These are phyloP conservation scores for Trichomonas gallinae DNA, from an alignment of 208 protist genomes.

Conservation along the genomic window DNA sequence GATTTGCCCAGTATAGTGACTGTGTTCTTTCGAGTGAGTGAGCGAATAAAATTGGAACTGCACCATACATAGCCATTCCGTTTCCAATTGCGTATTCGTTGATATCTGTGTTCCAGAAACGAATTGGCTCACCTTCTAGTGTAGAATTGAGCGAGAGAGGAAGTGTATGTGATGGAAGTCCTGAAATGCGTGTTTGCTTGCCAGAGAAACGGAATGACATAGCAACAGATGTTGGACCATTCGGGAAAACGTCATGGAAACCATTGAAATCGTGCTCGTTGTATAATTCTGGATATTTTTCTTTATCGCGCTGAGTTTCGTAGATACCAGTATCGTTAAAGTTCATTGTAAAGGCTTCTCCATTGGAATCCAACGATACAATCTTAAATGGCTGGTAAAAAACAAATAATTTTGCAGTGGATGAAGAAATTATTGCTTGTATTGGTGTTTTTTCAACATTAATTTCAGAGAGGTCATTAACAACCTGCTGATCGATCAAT, in stretches of 20 bases:
- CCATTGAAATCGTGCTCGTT: not conserved
- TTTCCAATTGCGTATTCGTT: not conserved
- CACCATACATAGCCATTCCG: not conserved
- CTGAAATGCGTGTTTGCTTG: not conserved
- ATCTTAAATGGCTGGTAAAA: not conserved
- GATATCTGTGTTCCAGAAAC: not conserved
- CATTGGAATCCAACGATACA: not conserved
- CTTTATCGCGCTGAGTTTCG: not conserved
- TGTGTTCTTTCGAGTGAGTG: not conserved
- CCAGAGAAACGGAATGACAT: not conserved
- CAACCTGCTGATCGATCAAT: not conserved
- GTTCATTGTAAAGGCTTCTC: not conserved
- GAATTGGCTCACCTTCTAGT: not conserved
- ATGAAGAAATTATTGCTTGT: not conserved
- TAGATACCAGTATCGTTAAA: not conserved
- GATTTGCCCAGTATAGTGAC: not conserved
- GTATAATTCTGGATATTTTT: not conserved
- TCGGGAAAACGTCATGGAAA: not conserved
- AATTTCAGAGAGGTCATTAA: not conserved
- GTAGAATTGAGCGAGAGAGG: not conserved
- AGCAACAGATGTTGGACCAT: slow-evolving; percentile 8
- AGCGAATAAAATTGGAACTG: not conserved
- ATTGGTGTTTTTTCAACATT: not conserved
- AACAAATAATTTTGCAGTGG: not conserved
- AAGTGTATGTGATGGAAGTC: not conserved